Evolutionary conservation across 2,329 filamentous ascomycete genomes (phyloP).

Genomic region (Harringtonia lauricola): DNA sequence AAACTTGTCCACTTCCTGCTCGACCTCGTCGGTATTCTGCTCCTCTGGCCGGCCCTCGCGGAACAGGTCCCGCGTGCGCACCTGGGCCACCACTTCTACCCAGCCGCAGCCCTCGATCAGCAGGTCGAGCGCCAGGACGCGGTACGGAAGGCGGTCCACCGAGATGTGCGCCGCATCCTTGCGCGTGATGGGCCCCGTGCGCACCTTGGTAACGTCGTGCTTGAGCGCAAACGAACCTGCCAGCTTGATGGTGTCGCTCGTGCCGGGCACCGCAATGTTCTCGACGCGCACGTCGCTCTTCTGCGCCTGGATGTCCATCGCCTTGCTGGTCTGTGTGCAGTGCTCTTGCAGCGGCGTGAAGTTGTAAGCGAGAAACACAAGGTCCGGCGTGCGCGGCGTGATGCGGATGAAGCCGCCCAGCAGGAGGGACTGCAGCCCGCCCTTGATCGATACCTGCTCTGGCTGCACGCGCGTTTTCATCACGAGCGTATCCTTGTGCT

Average conservation of each 20-base stretch:
- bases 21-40: conserved; percentile 11
- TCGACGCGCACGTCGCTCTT: conserved; percentile 46
- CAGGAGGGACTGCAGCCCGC: conserved; percentile 64
- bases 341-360: conserved; percentile 75
- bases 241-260: conserved; percentile 46
- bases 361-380: conserved; percentile 68
- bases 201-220: conserved; percentile 73
- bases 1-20: neutral
- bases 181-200: conserved; percentile 62
- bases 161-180: conserved; percentile 51
- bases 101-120: conserved; percentile 89
- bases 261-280: conserved; percentile 50
- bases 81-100: conserved; percentile 78
- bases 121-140: conserved; percentile 70
- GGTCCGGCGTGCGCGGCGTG: conserved; percentile 56
- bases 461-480: conserved; percentile 71
- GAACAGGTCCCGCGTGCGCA: conserved; percentile 47
- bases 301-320: conserved; percentile 59
- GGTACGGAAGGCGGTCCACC: conserved; percentile 64
- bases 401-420: conserved; percentile 81
- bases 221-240: conserved; percentile 67
- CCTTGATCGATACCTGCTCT: conserved; percentile 59
- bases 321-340: conserved; percentile 70
- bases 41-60: conserved; percentile 3
- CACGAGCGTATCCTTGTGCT: conserved; percentile 56